These are phyloP conservation scores for Rhodomyrtus tomentosa DNA, from an alignment of 345 rosid genomes.

Conservation along the genomic window DNA sequence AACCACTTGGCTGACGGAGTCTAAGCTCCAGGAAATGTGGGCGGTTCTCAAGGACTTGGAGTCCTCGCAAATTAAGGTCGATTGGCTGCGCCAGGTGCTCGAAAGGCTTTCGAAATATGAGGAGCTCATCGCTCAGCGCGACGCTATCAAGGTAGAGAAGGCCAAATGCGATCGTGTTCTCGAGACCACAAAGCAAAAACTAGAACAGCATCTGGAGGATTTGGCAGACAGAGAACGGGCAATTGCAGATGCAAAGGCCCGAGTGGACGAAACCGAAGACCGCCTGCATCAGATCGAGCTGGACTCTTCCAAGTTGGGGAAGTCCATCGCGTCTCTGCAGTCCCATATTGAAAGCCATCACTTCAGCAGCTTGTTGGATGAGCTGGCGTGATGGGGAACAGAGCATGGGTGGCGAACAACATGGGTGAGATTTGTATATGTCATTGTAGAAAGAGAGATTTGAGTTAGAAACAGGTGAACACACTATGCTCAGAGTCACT, in stretches of 20 bases:
- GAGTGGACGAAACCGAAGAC: conserved; percentile 18
- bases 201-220: conserved; percentile 25
- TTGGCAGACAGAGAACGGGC: conserved; percentile 43
- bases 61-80: conserved; percentile 45
- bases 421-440: background rate
- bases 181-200: conserved; percentile 35
- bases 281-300: conserved; percentile 26
- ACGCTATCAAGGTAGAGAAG: conserved; percentile 24
- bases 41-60: conserved; percentile 81
- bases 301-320: conserved; percentile 26
- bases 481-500: no score
- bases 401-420: background rate
- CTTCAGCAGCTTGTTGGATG: conserved; percentile 30
- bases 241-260: conserved; percentile 12
- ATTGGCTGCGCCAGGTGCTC: conserved; percentile 47
- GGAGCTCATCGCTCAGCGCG: conserved; percentile 32
- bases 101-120: conserved; percentile 35
- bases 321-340: conserved; percentile 14
- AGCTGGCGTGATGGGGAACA: conserved; percentile 24
- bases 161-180: conserved; percentile 20
- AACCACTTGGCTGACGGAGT: conserved; percentile 37
- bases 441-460: background rate
- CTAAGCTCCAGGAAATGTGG: conserved; percentile 45
- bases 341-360: conserved; percentile 34
- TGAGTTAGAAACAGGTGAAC: background rate